A percentile compares a stretch with the other conserved stretches of the same genome.
These are phyloP conservation scores for Sporopachydermia cereana DNA, from an alignment of 1,139 yeast genomes.

Conservation along the genomic window DNA sequence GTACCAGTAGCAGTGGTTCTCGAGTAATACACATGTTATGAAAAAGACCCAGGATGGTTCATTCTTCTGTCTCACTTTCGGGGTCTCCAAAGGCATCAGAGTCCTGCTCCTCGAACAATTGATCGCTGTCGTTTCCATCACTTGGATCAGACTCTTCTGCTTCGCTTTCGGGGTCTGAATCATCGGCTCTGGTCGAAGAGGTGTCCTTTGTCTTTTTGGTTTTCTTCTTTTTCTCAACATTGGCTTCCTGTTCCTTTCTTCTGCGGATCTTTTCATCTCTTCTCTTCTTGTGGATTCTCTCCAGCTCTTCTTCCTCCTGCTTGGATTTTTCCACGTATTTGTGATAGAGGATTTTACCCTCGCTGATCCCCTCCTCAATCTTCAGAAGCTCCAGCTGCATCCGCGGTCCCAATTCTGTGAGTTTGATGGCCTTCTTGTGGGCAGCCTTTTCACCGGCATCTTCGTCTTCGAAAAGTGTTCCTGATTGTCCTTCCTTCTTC, in stretches of 20 bases:
- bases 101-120: slow-evolving; percentile 13
- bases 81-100: slow-evolving; percentile 13
- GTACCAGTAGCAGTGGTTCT: no score
- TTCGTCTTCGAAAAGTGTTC: slow-evolving; percentile 16
- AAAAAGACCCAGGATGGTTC: no score
- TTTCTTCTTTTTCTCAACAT: slow-evolving; percentile 59
- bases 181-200: slow-evolving; percentile 40
- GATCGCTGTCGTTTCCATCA: slow-evolving; percentile 16
- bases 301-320: slow-evolving; percentile 49
- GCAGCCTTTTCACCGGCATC: slow-evolving; percentile 21
- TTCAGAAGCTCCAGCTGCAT: slow-evolving; percentile 64
- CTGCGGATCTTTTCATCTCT: slow-evolving; percentile 57
- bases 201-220: not conserved
- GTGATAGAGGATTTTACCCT: slow-evolving; percentile 84
- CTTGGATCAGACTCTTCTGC: slow-evolving; percentile 30
- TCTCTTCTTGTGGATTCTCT: slow-evolving; percentile 53
- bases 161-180: slow-evolving; percentile 44
- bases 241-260: slow-evolving; percentile 67
- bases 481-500: slow-evolving; percentile 14
- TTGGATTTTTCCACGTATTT: slow-evolving; percentile 50
- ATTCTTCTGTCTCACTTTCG: slow-evolving; percentile 7
- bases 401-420: slow-evolving; percentile 92
- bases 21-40: no score
- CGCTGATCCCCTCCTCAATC: slow-evolving; percentile 83
- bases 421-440: slow-evolving; percentile 78